phyloP scores from a whole-genome alignment of 2,329 filamentous ascomycete species.

The Orbilia javanica region DNA sequence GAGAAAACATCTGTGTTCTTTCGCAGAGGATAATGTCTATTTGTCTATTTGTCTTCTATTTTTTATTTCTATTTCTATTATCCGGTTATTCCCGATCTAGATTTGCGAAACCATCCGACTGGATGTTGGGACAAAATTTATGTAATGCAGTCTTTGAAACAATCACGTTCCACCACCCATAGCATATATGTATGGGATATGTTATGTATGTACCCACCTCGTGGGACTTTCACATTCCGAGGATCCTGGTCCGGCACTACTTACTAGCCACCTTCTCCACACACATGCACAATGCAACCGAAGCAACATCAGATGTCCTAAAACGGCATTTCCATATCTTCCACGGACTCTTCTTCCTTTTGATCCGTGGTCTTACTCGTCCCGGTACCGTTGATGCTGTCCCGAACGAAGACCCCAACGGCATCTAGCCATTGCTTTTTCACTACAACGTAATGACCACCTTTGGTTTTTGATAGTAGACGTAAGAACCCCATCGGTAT shows the following conservation, averaged over 20 bases:
- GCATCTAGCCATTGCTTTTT: constrained; percentile 74
- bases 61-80: neutral
- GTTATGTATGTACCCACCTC: neutral
- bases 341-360: constrained; percentile 71
- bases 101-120: neutral
- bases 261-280: neutral
- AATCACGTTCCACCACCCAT: neutral
- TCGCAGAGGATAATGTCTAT: constrained; percentile 16
- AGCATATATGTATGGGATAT: neutral
- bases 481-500: neutral
- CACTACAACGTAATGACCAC: constrained; percentile 75
- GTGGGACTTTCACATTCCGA: constrained; percentile 22
- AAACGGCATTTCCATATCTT: constrained; percentile 77
- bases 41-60: constrained; percentile 34
- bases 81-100: constrained; percentile 3
- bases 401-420: constrained; percentile 72
- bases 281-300: neutral
- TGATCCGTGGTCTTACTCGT: constrained; percentile 57
- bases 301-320: constrained; percentile 60
- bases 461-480: constrained; percentile 12
- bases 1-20: neutral
- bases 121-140: neutral
- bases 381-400: constrained; percentile 66
- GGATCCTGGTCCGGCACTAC: neutral
- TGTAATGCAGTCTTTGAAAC: constrained; percentile 6